Evolutionary conservation across 2,329 filamentous ascomycete genomes (phyloP), one percentile per base, ranked within the genome.

Genomic region (Epichloe gansuensis): DNA sequence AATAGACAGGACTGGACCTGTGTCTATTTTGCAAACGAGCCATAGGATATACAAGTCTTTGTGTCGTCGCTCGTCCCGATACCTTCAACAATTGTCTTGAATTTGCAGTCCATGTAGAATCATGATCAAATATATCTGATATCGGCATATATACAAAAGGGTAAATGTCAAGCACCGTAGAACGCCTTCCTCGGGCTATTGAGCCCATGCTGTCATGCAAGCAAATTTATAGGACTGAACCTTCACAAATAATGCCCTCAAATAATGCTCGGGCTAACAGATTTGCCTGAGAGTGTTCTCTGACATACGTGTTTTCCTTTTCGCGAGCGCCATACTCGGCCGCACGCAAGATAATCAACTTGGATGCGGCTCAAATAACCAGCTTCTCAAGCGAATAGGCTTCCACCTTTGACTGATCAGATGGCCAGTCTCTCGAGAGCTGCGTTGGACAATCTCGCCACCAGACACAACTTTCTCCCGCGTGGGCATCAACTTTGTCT

Each of bases 341-440:
- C 38, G 39, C 44, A 51, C 38, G 1, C n/a, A 39, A 1, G 15
- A 35, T 13, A 15, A 17, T 3, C 8, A 21, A 11, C 42, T 41
- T 25, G 9, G 21, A 42, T 52, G 56, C 55, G 57, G 62, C 55
- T 71, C 75, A 88, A 61, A 89, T 72, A 50, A 77, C 68, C 60
- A 95, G 82, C 68, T 82, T 81, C 71, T 95, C 89, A 58, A 91
- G 77, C 46, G 86, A 88, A 71, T 96, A 95, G 59, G 84, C 81
- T 52, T 86, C 86, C 56, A 91, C 85, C 65, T 83, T 70, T 87
- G 86, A 64, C 86, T 88, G 63, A 86, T 81, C 66, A 94, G 70
- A 67, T 86, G 81, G 17, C 86, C 88, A 54, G 84, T 82, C 70
- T 95, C 86, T 67, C 89, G 76, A 60, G 72, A 75, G 60, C 76